Evolutionary conservation across 129 eudicot species (phyloP).

Genomic region (Helichrysum umbraculigerum): DNA sequence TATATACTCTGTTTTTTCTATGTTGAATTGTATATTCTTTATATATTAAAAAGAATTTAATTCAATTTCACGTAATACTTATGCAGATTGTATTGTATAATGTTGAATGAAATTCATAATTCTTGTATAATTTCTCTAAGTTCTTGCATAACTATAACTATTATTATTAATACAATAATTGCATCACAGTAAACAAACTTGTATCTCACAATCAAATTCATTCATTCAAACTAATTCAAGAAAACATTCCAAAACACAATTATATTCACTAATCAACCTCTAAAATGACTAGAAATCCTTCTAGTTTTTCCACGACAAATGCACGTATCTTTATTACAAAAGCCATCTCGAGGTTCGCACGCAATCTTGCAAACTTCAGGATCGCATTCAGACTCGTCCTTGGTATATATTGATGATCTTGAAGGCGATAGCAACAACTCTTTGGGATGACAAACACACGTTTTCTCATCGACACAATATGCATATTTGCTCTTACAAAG

Average conservation of each 20-base stretch:
- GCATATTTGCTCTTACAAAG: neutral
- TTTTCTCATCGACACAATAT: neutral
- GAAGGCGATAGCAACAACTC: neutral
- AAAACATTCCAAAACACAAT: neutral
- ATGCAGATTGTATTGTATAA: too few species aligned
- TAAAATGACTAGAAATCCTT: neutral
- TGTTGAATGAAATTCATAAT: too few species aligned
- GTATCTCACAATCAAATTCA: neutral
- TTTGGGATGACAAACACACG: neutral
- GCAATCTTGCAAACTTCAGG: neutral
- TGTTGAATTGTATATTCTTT: too few species aligned
- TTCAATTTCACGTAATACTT: too few species aligned
- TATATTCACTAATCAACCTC: neutral
- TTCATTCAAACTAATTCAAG: neutral
- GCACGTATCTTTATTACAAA: neutral
- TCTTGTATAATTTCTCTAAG: too few species aligned
- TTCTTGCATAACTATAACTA: too few species aligned
- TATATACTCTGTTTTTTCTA: too few species aligned
- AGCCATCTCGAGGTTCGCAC: conserved; percentile 1
- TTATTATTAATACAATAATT: too few species aligned
- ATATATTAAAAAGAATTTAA: too few species aligned
- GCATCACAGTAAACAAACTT: too few species aligned
- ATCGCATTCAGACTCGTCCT: neutral
- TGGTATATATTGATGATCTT: neutral
- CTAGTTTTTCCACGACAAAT: neutral